Base-by-base conservation (phyloP, 495 filamentous ascomycete genomes). In the Neurospora tetrasperma region DNA sequence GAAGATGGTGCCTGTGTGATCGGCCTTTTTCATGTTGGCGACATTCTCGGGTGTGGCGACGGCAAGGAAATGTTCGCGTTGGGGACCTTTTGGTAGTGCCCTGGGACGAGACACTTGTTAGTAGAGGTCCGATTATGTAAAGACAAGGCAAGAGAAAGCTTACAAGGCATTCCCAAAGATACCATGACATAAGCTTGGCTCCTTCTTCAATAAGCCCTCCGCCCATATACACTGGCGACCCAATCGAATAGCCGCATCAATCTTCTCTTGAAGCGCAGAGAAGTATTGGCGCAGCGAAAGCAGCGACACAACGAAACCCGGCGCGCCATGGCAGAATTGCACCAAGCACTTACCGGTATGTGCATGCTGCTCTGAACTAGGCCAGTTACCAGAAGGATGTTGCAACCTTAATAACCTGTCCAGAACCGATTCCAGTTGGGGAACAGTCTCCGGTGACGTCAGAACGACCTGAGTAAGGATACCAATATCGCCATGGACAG, bases 311-410 rank as follows among this genome's bases (percentile, higher is more conserved):
- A 89, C 77, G n/a, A 90, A 84, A 0, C 89, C 90, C 1, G 90
- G 88, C 2, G 87, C 89, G 16, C 90, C 90, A 75, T 91, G 90
- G 77, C 90, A 91, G 76, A 90, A 87, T 79, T 91, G 90, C 4
- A 91, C 88, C 3, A 90, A 82, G 0, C 78, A 79, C 39, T 81
- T 83, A 18, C 75, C 75, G 2, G 68, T 46, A 1, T 40, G 23
- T 9, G 71, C 74, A 41, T 59, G 27, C 14, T 74, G 73, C 42
- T 79, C 76, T 5, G 44, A 43, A 40, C 75, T 76, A 2, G 84
- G 83, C 82, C 85, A 87, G 70, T 88, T 88, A 0, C 86, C 86
- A 62, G 79, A 79, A 6, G 40, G 1, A 18, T 68, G 71, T 73
- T 87, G 86, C 70, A 74, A 31, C n/a, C 74, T 80, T 2, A 92